Evolutionary conservation across 345 rosid genomes (phyloP), one percentile per base, ranked within the genome.

Genomic region (Pelargonium nanum): DNA sequence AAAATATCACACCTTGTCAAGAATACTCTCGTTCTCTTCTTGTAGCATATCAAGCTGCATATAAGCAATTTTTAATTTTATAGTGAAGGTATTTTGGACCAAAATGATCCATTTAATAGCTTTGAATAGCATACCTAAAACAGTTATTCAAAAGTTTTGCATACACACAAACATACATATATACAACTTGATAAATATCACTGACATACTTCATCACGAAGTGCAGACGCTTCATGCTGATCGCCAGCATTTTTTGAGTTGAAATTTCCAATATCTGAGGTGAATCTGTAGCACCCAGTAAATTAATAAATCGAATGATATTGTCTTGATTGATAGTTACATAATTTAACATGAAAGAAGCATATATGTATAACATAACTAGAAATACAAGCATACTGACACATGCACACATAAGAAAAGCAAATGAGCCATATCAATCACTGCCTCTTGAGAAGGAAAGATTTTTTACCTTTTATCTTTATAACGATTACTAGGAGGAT

Each of bases 21-120:
- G 78, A 61, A 82, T 70, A 56, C 66, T 77, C 57, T 86, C 96
- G 48, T 94, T 88, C 75, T 94, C 97, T 75, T 86, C 93, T 82
- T 84, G 89, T 61, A 85, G 70, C 89, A 90, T 86, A 70, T 94
- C 99, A 54, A 94, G 86, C 99, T 94, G 85, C 70, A 72, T 45
- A 58, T 0, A 40, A 60, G 19, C 6, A 64, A 30, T 26, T 7
- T 16, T 70, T 57, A 74, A 64, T 61, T 62, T 66, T 24, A 55
- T 60, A 1, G 52, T 48, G 57, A 58, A 8, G 22, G 55, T 52
- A 44, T 51, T 22, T 15, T n/a, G 53, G 21, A 34, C n/a, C 30
- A 20, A 54, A 69, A 67, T 34, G 22, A 64, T 65, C 28, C 70
- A 4, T 67, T 24, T 56, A 10, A 28, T 30, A 28, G 34, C 50